phyloP scores from a whole-genome alignment of 2,329 filamentous ascomycete genomes.

The Pyrenophora graminea region DNA sequence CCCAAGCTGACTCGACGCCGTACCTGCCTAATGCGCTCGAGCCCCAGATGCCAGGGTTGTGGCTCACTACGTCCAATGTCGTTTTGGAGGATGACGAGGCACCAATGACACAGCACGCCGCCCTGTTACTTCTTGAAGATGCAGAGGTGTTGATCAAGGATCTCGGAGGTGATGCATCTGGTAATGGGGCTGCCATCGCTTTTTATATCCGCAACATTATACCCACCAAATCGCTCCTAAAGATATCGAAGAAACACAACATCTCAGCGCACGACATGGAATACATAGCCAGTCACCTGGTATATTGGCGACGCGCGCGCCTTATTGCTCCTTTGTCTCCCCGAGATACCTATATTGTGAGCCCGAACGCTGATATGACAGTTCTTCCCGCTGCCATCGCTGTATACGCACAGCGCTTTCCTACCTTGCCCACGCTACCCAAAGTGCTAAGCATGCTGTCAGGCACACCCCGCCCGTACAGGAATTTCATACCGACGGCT shows the following conservation, averaged over 20 bases:
- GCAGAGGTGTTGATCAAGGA: constrained; percentile 77
- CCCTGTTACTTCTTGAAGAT: constrained; percentile 81
- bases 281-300: constrained; percentile 86
- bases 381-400: constrained; percentile 70
- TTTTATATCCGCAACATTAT: constrained; percentile 67
- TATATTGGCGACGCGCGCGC: constrained; percentile 93
- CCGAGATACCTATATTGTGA: constrained; percentile 87
- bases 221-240: constrained; percentile 69
- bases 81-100: constrained; percentile 70
- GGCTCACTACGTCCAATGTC: constrained; percentile 85
- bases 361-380: constrained; percentile 81
- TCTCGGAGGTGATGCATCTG: constrained; percentile 70
- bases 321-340: constrained; percentile 89
- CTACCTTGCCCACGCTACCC: constrained; percentile 78
- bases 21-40: constrained; percentile 73
- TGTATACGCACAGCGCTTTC: constrained; percentile 78
- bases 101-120: constrained; percentile 81
- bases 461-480: constrained; percentile 79
- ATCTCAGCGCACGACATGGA: constrained; percentile 81
- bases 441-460: constrained; percentile 87
- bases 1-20: constrained; percentile 67
- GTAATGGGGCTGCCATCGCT: constrained; percentile 75
- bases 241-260: constrained; percentile 71
- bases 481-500: constrained; percentile 81
- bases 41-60: constrained; percentile 72